These are phyloP conservation scores for Clonostachys chloroleuca DNA, from an alignment of 2,329 filamentous ascomycete species.

Conservation along the genomic window DNA sequence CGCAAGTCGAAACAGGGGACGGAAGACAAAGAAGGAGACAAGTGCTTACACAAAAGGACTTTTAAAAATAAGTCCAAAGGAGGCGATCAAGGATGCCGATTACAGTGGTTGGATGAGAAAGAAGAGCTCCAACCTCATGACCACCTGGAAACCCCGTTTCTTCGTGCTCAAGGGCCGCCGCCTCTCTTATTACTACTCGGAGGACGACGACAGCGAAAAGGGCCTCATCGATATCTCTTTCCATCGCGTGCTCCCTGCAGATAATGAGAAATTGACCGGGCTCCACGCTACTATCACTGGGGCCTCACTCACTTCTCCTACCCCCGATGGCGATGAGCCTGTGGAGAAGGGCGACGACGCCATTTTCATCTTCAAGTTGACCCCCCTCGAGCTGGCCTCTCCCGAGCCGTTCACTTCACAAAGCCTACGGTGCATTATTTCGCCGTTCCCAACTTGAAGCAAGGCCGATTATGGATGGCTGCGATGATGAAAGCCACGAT, in stretches of 20 bases:
- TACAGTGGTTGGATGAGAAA: conserved; percentile 99
- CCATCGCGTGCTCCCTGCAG: conserved; percentile 91
- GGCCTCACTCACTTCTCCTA: conserved; percentile 51
- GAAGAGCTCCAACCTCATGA: conserved; percentile 92
- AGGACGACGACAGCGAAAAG: conserved; percentile 87
- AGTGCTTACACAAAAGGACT: conserved; percentile 89
- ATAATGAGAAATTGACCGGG: conserved; percentile 85
- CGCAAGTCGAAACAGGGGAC: conserved; percentile 42
- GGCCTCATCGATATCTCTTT: conserved; percentile 97
- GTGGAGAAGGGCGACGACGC: conserved; percentile 55
- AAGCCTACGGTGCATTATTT: conserved; percentile 98
- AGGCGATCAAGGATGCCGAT: conserved; percentile 82
- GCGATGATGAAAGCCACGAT: conserved; percentile 99
- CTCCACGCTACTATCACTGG: conserved; percentile 90
- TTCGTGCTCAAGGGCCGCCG: conserved; percentile 91
- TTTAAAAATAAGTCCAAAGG: conserved; percentile 72
- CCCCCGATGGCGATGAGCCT: conserved; percentile 23
- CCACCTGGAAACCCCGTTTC: conserved; percentile 94
- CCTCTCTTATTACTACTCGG: conserved; percentile 93
- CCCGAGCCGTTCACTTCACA: conserved; percentile 92
- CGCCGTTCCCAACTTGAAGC: conserved; percentile 83
- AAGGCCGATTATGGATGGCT: conserved; percentile 95
- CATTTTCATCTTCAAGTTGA: conserved; percentile 97
- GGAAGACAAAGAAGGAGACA: conserved; percentile 89
- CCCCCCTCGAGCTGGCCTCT: conserved; percentile 81